These are phyloP conservation scores for Colletotrichum filicis DNA, from an alignment of 2,329 filamentous ascomycete species.

Conservation along the genomic window DNA sequence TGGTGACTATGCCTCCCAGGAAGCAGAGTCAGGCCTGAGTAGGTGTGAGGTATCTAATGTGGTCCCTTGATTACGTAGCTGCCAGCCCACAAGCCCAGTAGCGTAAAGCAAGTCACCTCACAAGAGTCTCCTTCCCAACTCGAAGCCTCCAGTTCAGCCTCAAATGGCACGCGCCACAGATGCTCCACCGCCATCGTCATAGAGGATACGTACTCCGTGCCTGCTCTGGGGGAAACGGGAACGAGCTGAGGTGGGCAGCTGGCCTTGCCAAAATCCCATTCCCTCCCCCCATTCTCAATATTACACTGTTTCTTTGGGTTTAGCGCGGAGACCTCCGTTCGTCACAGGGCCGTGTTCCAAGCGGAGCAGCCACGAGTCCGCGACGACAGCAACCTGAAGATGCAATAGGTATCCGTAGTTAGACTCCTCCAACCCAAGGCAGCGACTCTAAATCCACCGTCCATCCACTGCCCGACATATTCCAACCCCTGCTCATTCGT, in stretches of 20 bases:
- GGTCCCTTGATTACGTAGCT: background rate
- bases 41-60: background rate
- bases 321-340: constrained; percentile 23
- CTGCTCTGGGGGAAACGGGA: background rate
- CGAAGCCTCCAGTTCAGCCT: background rate
- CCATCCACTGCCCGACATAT: background rate
- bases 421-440: background rate
- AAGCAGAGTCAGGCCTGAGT: too few species aligned
- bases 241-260: background rate
- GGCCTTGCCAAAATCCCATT: background rate
- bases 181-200: background rate
- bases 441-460: background rate
- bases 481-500: constrained; percentile 22
- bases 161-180: background rate
- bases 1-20: background rate
- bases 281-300: background rate
- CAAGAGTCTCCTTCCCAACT: background rate
- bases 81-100: too few species aligned
- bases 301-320: constrained; percentile 12
- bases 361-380: constrained; percentile 17
- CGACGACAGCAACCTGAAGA: constrained; percentile 19
- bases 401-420: background rate
- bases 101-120: background rate
- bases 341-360: constrained; percentile 11
- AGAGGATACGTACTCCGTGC: background rate